Evolutionary conservation across 1,284 basidiomycete genomes (phyloP), one percentile per base, ranked within the genome.

Genomic region (Athelia sp.): DNA sequence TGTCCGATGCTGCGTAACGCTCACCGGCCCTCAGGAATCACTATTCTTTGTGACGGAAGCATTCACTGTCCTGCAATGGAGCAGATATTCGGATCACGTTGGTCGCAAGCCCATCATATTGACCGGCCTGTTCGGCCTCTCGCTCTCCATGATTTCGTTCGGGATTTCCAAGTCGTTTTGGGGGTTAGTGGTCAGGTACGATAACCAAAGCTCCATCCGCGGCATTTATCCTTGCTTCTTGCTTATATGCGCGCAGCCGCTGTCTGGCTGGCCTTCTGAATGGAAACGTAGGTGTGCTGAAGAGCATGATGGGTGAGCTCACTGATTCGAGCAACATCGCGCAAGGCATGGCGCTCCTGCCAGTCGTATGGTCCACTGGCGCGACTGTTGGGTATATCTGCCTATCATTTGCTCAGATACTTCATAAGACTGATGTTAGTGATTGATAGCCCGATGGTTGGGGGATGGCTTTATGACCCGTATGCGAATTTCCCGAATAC

Each of bases 51-150:
- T 83, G 40, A 79, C 82, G 4, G 82, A 88, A 65, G 84, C 87
- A 0, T 56, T 79, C 50, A 85, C 84, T 15, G 78, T 85, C 15
- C 67, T 89, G 38, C 79, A 87, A 51, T 90, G 87, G 86, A 83
- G 83, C 60, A 78, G 82, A 18, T 56, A 82, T 11, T 89, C 87
- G 4, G 88, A 90, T 58, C 70, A 74, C 40, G 66, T 88, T 32
- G 87, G 87, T 23, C 79, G 87, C 26, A 83, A 82, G 52, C 87
- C 86, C 3, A 78, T 90, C 34, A 74, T 90, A 52, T 69, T 90
- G 49, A 67, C 68, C 3, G 87, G 88, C 2, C 62, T 89, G 2
- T 66, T 76, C 18, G 88, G 88, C 8, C 62, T 87, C 13, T 79
- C 81, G 6, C 40, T 82, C 3, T 87, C 84, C 15, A 87, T 86